Evolutionary conservation across 768 basidiomycete genomes (phyloP).

Genomic region (Mycena capillaripes): DNA sequence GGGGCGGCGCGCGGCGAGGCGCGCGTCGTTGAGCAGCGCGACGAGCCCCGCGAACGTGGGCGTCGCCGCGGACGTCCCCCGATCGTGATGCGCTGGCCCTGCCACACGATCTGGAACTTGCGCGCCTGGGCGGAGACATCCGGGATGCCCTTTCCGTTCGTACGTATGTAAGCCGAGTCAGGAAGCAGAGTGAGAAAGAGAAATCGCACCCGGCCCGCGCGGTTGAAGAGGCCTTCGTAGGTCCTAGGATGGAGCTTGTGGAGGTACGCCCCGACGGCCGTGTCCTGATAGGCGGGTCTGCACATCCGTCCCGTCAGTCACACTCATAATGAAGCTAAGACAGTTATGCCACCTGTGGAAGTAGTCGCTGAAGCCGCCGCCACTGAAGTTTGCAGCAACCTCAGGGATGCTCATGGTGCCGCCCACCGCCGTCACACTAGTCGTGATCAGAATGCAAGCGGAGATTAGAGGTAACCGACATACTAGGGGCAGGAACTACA

Average conservation of each 20-base stretch:
- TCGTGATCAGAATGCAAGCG: background rate
- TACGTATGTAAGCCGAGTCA: too few relatives aligned
- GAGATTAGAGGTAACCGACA: conserved; percentile 29
- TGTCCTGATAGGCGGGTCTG: conserved; percentile 68
- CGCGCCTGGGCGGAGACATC: conserved; percentile 76
- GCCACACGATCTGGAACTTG: conserved; percentile 62
- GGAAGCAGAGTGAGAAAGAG: background rate
- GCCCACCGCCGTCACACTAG: conserved; percentile 80
- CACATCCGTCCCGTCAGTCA: background rate
- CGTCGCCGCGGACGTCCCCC: conserved; percentile 77
- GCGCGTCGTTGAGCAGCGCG: conserved; percentile 75
- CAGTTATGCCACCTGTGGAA: conserved; percentile 50
- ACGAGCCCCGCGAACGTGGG: conserved; percentile 77
- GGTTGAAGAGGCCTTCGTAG: conserved; percentile 73
- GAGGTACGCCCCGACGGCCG: conserved; percentile 60
- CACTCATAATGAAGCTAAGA: background rate
- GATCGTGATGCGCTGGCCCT: conserved; percentile 54
- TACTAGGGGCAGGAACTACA: conserved; percentile 63
- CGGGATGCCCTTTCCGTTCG: conserved; percentile 73
- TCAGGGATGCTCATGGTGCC: conserved; percentile 75
- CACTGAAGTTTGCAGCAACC: conserved; percentile 71
- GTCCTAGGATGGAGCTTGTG: conserved; percentile 58
- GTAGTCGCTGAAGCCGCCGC: conserved; percentile 82
- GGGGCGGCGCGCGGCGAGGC: conserved; percentile 55
- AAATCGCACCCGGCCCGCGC: conserved; percentile 68